Percentiles rank a stretch among this genome's conserved stretches.
Conservation (phyloP, 2,329 filamentous ascomycete species). For the Coniochaeta hoffmannii region DNA sequence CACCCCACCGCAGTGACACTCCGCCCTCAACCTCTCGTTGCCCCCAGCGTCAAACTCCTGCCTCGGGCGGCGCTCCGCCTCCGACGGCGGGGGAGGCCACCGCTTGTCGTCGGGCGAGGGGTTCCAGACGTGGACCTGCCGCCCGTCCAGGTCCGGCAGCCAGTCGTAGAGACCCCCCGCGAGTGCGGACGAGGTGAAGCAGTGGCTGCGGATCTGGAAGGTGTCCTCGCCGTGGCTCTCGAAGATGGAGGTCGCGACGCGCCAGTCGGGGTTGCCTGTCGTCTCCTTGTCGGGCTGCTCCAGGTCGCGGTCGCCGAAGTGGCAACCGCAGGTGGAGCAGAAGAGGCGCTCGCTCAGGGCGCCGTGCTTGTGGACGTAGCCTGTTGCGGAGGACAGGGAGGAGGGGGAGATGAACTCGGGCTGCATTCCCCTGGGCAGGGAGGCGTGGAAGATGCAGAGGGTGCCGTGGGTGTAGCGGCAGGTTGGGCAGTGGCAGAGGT, state of each 20-base stretch:
- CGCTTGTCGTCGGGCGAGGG: conserved; percentile 20
- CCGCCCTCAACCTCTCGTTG: conserved; percentile 30
- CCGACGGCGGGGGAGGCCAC: conserved; percentile 3
- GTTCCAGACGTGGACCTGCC: conserved; percentile 26
- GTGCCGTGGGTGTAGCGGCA: conserved; percentile 35
- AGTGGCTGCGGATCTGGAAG: conserved; percentile 27
- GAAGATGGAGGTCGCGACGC: conserved; percentile 32
- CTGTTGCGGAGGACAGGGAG: conserved; percentile 21
- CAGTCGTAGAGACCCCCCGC: conserved; percentile 28
- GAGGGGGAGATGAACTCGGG: conserved; percentile 34
- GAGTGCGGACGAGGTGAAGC: conserved; percentile 26
- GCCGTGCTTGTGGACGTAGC: conserved; percentile 22
- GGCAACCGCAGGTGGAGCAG: conserved; percentile 37
- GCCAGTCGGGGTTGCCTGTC: conserved; percentile 26
- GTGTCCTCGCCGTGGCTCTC: conserved; percentile 23
- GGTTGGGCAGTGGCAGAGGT: conserved; percentile 38
- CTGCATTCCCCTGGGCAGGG: conserved; percentile 23
- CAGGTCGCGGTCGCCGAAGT: conserved; percentile 29
- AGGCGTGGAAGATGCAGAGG: conserved; percentile 33
- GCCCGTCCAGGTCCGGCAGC: conserved; percentile 23
- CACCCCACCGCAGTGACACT: conserved; percentile 40
- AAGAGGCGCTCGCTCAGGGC: conserved; percentile 29
- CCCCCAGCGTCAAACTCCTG: conserved; percentile 26
- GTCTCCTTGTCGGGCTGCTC: conserved; percentile 6
- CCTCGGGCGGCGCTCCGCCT: conserved; percentile 4